Evolutionary conservation across 2,329 filamentous ascomycete species (phyloP), one percentile per base, ranked within the genome.

Genomic region (Alternaria angustiovoidea): DNA sequence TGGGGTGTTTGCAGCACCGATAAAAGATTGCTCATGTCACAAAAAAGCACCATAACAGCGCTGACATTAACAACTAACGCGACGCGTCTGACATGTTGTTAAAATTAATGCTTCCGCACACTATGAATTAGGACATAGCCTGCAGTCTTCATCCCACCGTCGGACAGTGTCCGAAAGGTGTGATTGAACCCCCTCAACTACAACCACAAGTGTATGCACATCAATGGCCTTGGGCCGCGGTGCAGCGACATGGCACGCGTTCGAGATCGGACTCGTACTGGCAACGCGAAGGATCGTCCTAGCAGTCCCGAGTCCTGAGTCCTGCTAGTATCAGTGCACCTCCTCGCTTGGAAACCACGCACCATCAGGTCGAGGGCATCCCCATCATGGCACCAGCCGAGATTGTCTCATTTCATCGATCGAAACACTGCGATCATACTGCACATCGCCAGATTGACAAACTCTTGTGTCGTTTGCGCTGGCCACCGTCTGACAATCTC

Each of bases 31-130:
- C 59, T 52, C 44, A 56, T 57, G 46, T 49, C 22, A 58, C 54
- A 12, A 65, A 63, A 63, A 65, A 61, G 57, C 57, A 63, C 24
- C 30, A 30, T 22, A 9, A 41, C 47, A 52, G 38, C 41, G 22
- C 14, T 46, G 30, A 39, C 54, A 14, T 55, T 14, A 34, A 28
- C 24, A 58, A 42, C 30, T 11, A 26, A 47, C 47, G 47, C 47
- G 46, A 57, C 53, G 49, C 47, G 51, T 44, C 30, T 42, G 38
- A 26, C 24, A 48, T 48, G 30, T 26, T 16, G 16, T 36, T 14
- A 42, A 36, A n/a, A 39, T 20, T 26, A 9, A 36, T 22, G 38
- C 41, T 28, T 28, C 44, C 34, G 38, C 34, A 44, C 53, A 28
- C 18, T 38, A 54, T 20, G 16, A 34, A 26, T 46, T 49, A 20